Base-by-base conservation (phyloP, 257 asterid genomes). In the Apocynum venetum region DNA sequence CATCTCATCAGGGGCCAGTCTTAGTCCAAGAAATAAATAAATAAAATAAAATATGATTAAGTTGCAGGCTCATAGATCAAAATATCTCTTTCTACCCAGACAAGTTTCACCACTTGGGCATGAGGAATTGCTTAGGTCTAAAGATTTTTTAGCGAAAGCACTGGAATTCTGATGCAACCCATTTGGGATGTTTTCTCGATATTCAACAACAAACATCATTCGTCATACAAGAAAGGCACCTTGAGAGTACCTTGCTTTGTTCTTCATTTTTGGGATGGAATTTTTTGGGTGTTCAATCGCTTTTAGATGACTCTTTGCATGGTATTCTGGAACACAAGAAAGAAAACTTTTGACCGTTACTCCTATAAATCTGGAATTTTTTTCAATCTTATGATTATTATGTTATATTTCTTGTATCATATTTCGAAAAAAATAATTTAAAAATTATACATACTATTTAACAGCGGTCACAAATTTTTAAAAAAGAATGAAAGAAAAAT, bases 181-280 rank as follows among this genome's bases (percentile, higher is more conserved):
- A 52, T 70, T 44, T 57, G 72, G 15, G n/a, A 19, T 71, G 65
- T 71, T 11, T 53, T 69, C 80, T 56, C 53, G 38, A 46, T 46
- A 4, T 61, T 14, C 57, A 1, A 46, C 48, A 77, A 9, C 56
- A 71, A 19, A 35, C 55, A 41, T 74, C 2, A 55, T 59, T 46
- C 59, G 43, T 75, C 19, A 46, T 3, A 35, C 46, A 61, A 48
- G 67, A 60, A 78, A 78, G 40, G 65, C 48, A 68, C 67, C 60
- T 69, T 15, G 31, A 64, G 55, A 48, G 19, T 71, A 46, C 69
- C 3, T 36, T 53, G 55, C 71, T 66, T 40, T 12, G 40, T 36
- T 66, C 15, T 48, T 51, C 35, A 7, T 46, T 61, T 25, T 48
- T 35, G 43, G 1, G 6, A 6, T 25, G 36, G 57, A 43, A 36